Percentiles rank a stretch among this genome's conserved stretches.
These are phyloP conservation scores for Eucalyptus sp. DNA, from an alignment of 345 rosid species.

Conservation along the genomic window DNA sequence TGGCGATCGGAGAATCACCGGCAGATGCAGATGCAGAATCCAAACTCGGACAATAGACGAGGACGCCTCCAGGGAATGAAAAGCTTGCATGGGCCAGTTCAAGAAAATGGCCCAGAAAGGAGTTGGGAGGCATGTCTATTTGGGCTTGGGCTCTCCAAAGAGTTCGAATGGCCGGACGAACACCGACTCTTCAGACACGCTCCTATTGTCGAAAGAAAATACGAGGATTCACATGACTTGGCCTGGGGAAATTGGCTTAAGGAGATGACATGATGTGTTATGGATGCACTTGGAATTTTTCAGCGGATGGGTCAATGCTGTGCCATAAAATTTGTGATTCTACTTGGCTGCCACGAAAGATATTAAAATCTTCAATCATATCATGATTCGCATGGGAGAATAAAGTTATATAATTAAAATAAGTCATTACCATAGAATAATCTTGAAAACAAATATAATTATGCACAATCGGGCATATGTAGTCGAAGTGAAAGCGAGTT, in stretches of 20 bases:
- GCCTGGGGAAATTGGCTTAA: neutral
- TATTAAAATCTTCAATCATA: neutral
- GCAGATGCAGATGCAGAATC: neutral
- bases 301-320: neutral
- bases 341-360: neutral
- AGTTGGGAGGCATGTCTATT: neutral
- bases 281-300: neutral
- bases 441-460: neutral
- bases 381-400: rapidly evolving
- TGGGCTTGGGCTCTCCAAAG: neutral
- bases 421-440: neutral
- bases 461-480: neutral
- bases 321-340: neutral
- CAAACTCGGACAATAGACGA: neutral
- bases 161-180: neutral
- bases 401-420: rapidly evolving
- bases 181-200: too few species aligned
- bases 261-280: neutral
- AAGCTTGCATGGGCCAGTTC: neutral
- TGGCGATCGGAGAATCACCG: neutral
- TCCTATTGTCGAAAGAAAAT: too few species aligned
- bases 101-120: neutral
- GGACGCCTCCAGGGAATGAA: neutral
- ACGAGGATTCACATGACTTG: neutral
- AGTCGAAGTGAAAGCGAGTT: neutral